Evolutionary conservation across 2,329 filamentous ascomycete species (phyloP), one percentile per base, ranked within the genome.

Genomic region (Blastomyces gilchristii): DNA sequence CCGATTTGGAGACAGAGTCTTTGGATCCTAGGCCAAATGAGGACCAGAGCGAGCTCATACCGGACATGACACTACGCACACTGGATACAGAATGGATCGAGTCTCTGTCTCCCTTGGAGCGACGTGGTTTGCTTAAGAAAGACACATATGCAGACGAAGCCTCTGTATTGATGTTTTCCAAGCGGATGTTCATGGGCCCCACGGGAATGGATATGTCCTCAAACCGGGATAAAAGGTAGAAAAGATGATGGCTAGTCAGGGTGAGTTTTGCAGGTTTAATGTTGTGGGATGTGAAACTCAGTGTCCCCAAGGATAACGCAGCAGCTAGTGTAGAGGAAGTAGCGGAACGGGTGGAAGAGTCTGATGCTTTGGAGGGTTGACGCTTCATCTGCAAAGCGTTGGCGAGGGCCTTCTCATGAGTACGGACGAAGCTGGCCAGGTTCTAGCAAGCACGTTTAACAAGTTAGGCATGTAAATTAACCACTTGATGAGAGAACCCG

Each of bases 81-180:
- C 94, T 97, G 31, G 93, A 96, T 52, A 97, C 91, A 7, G 94
- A 97, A 71, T 92, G 91, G 68, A 97, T 90, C 1, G 94, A 97
- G 69, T 91, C 90, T 62, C 88, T 87, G 76, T 97, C 93, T 58
- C 86, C 86, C 74, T 90, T 89, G 65, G 89, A 87, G 64, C 89
- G 86, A 70, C 93, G 89, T 31, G 89, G 87, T 70, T 91, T 89
- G 72, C 89, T 88, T 66, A 97, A 83, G 74, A 99, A 99, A 3
- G 94, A 97, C 59, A 97, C 91, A 80, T 97, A 97, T 69, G 89
- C 87, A 28, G 91, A 89, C 6, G 90, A 88, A 2, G 87, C 87
- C 69, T 91, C 91, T 70, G 91, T 89, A 75, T 96, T 91, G 56
- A 99, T 86, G 73, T 96, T 97, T 77, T 99, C 94, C 68, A 97